Conservation (phyloP, 805 yeast species). For the Candida sithepensis region DNA sequence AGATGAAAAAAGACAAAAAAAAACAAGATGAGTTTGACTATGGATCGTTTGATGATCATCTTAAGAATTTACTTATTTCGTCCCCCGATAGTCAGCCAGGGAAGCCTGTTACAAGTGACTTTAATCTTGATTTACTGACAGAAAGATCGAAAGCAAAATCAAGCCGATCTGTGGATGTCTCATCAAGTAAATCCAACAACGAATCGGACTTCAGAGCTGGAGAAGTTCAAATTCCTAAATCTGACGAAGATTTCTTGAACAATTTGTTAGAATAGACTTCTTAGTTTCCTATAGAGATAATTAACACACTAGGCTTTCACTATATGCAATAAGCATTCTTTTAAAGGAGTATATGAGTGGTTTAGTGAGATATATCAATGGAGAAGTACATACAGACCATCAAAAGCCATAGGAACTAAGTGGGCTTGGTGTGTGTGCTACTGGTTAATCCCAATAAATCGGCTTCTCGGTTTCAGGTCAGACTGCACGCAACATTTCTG, state of each 20-base stretch:
- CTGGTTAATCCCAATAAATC: no score
- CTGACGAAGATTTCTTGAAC: constrained; percentile 20
- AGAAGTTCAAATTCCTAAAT: neutral
- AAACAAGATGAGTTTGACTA: neutral
- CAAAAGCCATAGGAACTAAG: no score
- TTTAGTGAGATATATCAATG: no score
- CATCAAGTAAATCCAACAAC: neutral
- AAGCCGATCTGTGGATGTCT: neutral
- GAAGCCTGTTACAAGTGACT: neutral
- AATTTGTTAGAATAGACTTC: constrained; percentile 13
- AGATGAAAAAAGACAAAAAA: neutral
- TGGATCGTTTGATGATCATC: constrained; percentile 16
- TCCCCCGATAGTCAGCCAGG: neutral
- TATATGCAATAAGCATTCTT: no score
- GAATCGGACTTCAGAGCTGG: neutral
- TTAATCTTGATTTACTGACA: neutral
- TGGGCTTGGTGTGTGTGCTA: no score
- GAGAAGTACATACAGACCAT: no score
- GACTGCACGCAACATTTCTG: no score
- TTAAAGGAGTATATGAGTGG: no score
- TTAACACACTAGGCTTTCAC: no score
- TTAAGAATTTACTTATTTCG: constrained; percentile 17
- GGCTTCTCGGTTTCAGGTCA: no score
- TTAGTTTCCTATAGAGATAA: no score
- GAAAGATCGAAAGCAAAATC: neutral